A percentile compares a stretch with the other conserved stretches of the same genome.
These are phyloP conservation scores for Hygrophorus russula DNA, from an alignment of 768 basidiomycete species.

Conservation along the genomic window DNA sequence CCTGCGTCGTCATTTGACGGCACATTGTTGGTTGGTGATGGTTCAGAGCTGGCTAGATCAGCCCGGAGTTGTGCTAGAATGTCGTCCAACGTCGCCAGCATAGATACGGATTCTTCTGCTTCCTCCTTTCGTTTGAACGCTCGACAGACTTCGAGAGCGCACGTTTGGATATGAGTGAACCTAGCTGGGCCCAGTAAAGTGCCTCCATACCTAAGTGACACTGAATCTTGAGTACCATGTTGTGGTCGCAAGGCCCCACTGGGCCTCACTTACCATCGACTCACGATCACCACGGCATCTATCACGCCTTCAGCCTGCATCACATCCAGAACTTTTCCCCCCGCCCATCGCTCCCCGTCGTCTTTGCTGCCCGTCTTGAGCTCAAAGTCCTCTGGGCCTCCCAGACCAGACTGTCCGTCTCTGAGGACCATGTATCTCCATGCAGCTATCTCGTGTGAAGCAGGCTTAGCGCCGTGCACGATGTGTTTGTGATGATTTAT, in stretches of 20 bases:
- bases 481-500: constrained; percentile 45
- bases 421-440: constrained; percentile 74
- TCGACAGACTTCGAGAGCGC: constrained; percentile 63
- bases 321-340: constrained; percentile 46
- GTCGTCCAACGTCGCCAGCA: constrained; percentile 50
- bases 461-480: constrained; percentile 44
- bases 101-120: constrained; percentile 46
- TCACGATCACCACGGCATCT: constrained; percentile 73
- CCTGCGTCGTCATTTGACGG: not conserved
- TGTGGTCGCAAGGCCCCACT: no score
- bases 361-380: constrained; percentile 53
- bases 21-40: not conserved
- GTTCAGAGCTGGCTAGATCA: constrained; percentile 22
- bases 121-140: constrained; percentile 59
- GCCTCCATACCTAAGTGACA: constrained; percentile 60
- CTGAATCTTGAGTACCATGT: not conserved
- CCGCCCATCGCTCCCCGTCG: constrained; percentile 71
- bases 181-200: constrained; percentile 64
- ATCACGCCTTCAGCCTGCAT: constrained; percentile 63
- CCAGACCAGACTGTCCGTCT: constrained; percentile 50
- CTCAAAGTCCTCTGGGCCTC: constrained; percentile 69
- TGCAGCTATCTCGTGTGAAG: constrained; percentile 64
- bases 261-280: constrained; percentile 48
- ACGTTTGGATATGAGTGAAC: constrained; percentile 70
- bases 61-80: constrained; percentile 45